A percentile compares a stretch with the other conserved stretches of the same genome.
phyloP scores from a whole-genome alignment of 1,139 yeast genomes.

The Kurtzmaniella quercitrusa region DNA sequence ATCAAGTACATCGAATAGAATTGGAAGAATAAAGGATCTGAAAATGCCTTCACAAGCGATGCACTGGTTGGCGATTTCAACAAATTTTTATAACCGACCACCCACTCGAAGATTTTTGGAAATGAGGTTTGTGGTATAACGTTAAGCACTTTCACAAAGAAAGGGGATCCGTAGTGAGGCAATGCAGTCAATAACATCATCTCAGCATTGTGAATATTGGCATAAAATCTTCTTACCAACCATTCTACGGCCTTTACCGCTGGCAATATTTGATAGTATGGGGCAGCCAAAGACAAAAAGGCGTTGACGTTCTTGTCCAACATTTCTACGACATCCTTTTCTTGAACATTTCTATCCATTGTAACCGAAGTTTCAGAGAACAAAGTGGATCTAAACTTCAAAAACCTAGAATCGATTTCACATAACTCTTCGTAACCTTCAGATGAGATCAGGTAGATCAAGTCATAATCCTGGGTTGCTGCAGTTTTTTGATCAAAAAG shows the following conservation, averaged over 20 bases:
- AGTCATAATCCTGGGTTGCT: slow-evolving; percentile 87
- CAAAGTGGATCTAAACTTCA: slow-evolving; percentile 62
- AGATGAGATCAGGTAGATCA: slow-evolving; percentile 64
- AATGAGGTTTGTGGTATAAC: slow-evolving; percentile 55
- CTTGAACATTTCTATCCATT: slow-evolving; percentile 77
- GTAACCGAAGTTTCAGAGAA: slow-evolving; percentile 77
- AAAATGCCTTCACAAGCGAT: slow-evolving; percentile 69
- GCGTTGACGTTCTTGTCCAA: slow-evolving; percentile 71
- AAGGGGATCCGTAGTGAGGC: slow-evolving; percentile 71
- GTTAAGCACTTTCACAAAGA: slow-evolving; percentile 72
- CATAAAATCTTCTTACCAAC: slow-evolving; percentile 89
- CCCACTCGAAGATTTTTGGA: slow-evolving; percentile 76
- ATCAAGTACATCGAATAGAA: slow-evolving; percentile 60
- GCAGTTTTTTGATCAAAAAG: slow-evolving; percentile 86
- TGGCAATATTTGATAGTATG: slow-evolving; percentile 68
- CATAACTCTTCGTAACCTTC: slow-evolving; percentile 77
- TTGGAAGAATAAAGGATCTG: slow-evolving; percentile 64
- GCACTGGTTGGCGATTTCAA: slow-evolving; percentile 63
- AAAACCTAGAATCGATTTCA: slow-evolving; percentile 69
- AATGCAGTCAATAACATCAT: slow-evolving; percentile 62
- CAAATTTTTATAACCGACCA: slow-evolving; percentile 63
- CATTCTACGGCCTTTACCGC: slow-evolving; percentile 87
- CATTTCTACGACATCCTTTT: slow-evolving; percentile 69
- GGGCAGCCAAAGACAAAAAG: slow-evolving; percentile 72
- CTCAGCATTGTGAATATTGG: slow-evolving; percentile 79